Conservation (phyloP, 2,329 filamentous ascomycete genomes). For the Catunica adiposa region DNA sequence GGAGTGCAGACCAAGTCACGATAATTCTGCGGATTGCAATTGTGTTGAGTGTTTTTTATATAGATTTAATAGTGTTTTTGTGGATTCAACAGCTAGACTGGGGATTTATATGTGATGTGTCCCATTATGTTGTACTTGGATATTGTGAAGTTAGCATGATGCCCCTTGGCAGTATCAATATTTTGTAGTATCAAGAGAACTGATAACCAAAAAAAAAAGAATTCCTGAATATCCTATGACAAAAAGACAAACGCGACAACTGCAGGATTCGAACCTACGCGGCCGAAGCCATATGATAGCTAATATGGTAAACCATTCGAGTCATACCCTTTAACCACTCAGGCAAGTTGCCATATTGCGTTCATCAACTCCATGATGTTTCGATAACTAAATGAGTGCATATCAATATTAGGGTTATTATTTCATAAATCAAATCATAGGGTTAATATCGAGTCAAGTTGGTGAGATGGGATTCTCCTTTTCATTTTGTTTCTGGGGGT, state of each 20-base stretch:
- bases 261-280: slow-evolving; percentile 13
- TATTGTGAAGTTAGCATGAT: no score
- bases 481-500: no score
- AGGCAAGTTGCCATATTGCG: slow-evolving; percentile 10
- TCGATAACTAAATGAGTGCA: no score
- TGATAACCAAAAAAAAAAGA: neutral
- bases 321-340: slow-evolving; percentile 15
- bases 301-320: slow-evolving; percentile 9
- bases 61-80: neutral
- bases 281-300: slow-evolving; percentile 14
- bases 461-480: no score
- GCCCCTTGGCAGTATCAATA: no score
- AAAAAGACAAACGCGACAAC: slow-evolving; percentile 5
- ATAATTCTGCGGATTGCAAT: neutral
- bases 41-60: neutral
- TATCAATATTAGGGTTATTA: no score
- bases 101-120: no score
- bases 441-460: no score
- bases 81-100: neutral
- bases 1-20: slow-evolving; percentile 7
- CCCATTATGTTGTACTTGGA: no score
- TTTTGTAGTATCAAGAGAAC: no score
- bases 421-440: no score
- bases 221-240: neutral
- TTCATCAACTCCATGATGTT: no score